A percentile compares a stretch with the other conserved stretches of the same genome.
phyloP scores from a whole-genome alignment of 2,329 filamentous ascomycete genomes.

The Elsinoe batatas region DNA sequence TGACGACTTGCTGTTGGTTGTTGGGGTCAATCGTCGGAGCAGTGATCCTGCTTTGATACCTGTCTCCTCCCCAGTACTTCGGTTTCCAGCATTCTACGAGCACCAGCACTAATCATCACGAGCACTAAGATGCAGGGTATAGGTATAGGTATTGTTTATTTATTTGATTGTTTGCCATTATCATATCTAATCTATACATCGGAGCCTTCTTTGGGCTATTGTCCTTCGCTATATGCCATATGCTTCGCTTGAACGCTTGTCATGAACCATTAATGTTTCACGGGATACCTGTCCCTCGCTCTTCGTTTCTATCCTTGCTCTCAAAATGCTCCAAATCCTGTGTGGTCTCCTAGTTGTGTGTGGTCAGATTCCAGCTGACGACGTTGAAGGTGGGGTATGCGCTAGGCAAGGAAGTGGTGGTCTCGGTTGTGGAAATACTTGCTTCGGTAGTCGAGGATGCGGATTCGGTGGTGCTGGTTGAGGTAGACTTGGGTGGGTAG shows the following conservation, averaged over 20 bases:
- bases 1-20: neutral
- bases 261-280: neutral
- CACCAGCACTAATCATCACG: no score
- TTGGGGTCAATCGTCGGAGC: neutral
- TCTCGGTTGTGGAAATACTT: neutral
- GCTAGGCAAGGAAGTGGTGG: neutral
- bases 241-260: constrained; percentile 7
- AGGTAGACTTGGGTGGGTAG: constrained; percentile 20
- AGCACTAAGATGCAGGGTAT: neutral
- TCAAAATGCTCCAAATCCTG: neutral
- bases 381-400: constrained; percentile 10
- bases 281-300: neutral
- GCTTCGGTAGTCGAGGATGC: neutral
- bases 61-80: no score
- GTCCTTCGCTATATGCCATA: neutral
- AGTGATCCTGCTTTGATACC: neutral
- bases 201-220: neutral
- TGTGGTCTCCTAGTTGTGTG: neutral
- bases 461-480: neutral
- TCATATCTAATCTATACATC: constrained; percentile 3
- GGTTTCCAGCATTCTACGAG: no score
- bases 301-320: neutral
- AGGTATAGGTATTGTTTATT: neutral
- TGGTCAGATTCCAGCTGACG: constrained; percentile 13
- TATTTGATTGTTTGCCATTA: neutral